Evolutionary conservation across 345 rosid species (phyloP).

Genomic region (Eucalyptus microcorys): DNA sequence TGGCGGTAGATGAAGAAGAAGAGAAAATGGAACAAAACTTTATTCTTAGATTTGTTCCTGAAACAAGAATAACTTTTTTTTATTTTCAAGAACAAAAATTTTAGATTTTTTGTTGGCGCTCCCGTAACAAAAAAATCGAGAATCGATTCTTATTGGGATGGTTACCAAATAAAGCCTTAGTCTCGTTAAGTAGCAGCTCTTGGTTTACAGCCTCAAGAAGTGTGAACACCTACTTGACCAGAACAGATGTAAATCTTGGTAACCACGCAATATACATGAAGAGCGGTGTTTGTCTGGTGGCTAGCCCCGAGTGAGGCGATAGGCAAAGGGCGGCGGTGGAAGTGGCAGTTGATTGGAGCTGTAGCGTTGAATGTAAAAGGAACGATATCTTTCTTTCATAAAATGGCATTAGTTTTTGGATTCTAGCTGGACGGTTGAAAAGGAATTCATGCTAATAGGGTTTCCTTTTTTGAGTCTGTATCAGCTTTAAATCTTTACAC

Average conservation of each 20-base stretch:
- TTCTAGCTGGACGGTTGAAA: not conserved
- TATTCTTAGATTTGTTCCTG: too few relatives aligned
- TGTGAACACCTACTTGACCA: not conserved
- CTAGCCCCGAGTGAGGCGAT: not conserved
- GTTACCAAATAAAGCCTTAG: too few relatives aligned
- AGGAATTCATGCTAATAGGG: not conserved
- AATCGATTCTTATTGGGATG: too few relatives aligned
- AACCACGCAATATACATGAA: not conserved
- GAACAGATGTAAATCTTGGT: not conserved
- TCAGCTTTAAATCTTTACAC: not conserved
- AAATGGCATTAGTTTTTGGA: not conserved
- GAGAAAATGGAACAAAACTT: too few relatives aligned
- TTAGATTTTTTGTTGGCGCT: too few relatives aligned
- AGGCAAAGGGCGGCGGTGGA: not conserved
- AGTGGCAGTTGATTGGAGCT: not conserved
- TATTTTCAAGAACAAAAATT: too few relatives aligned
- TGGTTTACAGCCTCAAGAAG: not conserved
- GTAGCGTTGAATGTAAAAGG: not conserved
- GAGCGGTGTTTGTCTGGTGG: not conserved
- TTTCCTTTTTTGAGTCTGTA: not conserved
- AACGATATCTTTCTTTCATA: not conserved
- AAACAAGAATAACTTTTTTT: too few relatives aligned
- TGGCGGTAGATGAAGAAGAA: too few relatives aligned
- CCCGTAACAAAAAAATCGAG: too few relatives aligned
- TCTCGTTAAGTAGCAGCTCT: not conserved